A percentile compares a stretch with the other conserved stretches of the same genome.
These are phyloP conservation scores for Pseudogymnoascus sp. DNA, from an alignment of 2,329 filamentous ascomycete genomes.

Conservation along the genomic window DNA sequence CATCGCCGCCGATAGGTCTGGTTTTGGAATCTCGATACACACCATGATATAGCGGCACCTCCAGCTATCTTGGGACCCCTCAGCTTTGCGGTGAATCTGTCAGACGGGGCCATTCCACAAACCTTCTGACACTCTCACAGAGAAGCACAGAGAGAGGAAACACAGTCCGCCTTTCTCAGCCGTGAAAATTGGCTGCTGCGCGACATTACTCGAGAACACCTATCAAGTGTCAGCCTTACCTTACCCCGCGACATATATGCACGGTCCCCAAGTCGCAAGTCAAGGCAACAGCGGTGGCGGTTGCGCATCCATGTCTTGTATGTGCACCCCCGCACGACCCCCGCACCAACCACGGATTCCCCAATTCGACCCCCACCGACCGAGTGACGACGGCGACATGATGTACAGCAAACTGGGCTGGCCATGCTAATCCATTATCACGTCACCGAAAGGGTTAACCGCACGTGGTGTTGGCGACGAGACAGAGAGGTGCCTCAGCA, in stretches of 20 bases:
- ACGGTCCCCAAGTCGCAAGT: not conserved
- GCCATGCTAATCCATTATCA: too few relatives aligned
- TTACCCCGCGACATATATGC: too few relatives aligned
- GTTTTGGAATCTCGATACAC: not conserved
- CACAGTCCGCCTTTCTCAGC: not conserved
- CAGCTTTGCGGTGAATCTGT: not conserved
- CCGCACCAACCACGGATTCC: not conserved
- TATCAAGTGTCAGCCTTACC: too few relatives aligned
- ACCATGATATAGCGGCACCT: not conserved
- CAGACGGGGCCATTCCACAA: not conserved
- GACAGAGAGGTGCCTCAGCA: not conserved
- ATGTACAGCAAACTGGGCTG: not conserved
- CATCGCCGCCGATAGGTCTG: not conserved
- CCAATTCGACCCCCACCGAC: not conserved
- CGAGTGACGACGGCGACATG: not conserved
- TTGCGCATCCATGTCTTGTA: not conserved
- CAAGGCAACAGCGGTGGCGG: not conserved
- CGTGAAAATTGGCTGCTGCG: not conserved
- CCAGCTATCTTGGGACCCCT: not conserved
- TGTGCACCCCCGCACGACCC: not conserved
- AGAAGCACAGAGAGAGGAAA: not conserved
- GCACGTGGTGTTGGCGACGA: not conserved
- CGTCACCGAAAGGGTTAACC: not conserved
- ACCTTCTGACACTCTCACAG: not conserved
- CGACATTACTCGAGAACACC: not conserved